Evolutionary conservation across 202 grass and related monocot species (phyloP), one percentile per base, ranked within the genome.

Genomic region (Setaria viridis): DNA sequence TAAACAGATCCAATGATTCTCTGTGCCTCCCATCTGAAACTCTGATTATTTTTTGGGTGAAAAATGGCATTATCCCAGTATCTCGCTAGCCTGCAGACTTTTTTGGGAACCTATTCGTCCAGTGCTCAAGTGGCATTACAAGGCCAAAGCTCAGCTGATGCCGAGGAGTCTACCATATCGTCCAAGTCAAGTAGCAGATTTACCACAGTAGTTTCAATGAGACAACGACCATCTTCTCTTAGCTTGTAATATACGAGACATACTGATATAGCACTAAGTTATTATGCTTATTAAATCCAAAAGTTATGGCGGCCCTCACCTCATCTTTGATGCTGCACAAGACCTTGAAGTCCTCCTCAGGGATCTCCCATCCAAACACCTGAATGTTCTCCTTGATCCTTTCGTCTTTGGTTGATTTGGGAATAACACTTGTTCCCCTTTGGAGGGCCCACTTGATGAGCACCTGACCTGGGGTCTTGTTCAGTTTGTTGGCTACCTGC

Each of bases 321-420:
- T 96, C 89, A 21, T 96, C 89, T 80, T 87, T 92, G 64, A 97
- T 93, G 84, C 79, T 82, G 87, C 88, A 94, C 88, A 97, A 67
- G 83, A 71, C 82, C 50, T 88, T 43, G 46, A 97, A 93, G 69
- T 94, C 92, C 11, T 91, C 92, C 48, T 92, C 89, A 17, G 91
- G 85, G 50, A 97, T 97, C 67, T 87, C 80, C 92, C 95, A 93
- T 49, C 88, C 92, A 37, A 97, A 94, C 45, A 93, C 86, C 66
- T 91, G 90, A n/a, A 94, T 91, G 49, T 94, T 94, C 72, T 97
- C 95, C 72, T 85, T 92, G 39, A 94, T 94, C 62, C 95, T 91
- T 76, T 91, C 95, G n/a, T 88, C 83, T 65, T 94, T 84, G 45
- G 82, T 93, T 41, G 95, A 94, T 41, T 97, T 97, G 4, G 95